Conservation (phyloP, 1,139 yeast species). For the Zygosaccharomyces sapae region DNA sequence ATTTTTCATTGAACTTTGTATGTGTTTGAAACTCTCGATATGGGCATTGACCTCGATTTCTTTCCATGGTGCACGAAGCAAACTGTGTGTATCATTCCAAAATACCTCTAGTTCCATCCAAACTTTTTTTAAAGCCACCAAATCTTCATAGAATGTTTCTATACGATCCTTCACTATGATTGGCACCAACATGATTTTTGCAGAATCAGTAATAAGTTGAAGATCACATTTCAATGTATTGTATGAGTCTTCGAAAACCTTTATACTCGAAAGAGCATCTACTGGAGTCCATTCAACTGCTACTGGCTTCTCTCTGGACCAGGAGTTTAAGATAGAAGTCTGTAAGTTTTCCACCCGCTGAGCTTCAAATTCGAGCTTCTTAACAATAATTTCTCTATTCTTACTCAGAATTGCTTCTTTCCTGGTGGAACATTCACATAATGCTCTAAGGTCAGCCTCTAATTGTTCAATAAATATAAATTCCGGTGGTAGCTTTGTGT, state of each 20-base stretch:
- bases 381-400: constrained; percentile 43
- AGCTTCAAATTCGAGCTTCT: constrained; percentile 45
- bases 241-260: constrained; percentile 41
- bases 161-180: constrained; percentile 36
- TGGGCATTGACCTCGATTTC: constrained; percentile 47
- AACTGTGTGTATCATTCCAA: constrained; percentile 48
- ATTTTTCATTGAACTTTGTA: constrained; percentile 46
- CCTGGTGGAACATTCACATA: constrained; percentile 43
- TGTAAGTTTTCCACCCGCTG: constrained; percentile 40
- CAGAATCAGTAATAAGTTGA: constrained; percentile 41
- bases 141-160: constrained; percentile 44
- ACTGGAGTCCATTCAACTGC: constrained; percentile 46
- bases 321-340: constrained; percentile 37
- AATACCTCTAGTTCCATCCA: constrained; percentile 63
- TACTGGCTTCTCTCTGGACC: constrained; percentile 52
- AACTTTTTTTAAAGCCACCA: constrained; percentile 54
- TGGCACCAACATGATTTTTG: constrained; percentile 43
- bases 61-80: constrained; percentile 46
- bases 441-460: constrained; percentile 46
- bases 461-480: constrained; percentile 68
- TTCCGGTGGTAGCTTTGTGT: constrained; percentile 47
- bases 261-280: constrained; percentile 48
- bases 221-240: constrained; percentile 25
- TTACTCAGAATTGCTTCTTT: constrained; percentile 43
- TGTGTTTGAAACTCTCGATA: constrained; percentile 49